phyloP scores from a whole-genome alignment of 179 eudicot species.

The Spinacia oleracea region DNA sequence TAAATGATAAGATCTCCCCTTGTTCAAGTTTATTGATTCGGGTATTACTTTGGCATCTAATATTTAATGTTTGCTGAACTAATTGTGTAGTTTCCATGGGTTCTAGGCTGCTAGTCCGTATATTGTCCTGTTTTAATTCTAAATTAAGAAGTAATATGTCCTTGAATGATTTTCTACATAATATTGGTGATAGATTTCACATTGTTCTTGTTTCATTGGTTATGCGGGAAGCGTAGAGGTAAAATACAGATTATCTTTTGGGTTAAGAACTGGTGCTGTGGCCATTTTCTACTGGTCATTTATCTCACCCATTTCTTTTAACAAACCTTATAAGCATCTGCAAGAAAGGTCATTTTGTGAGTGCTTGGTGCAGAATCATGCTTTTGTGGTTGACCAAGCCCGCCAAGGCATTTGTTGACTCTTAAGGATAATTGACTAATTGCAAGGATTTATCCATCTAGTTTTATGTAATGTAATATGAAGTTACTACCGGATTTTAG shows the following conservation, averaged over 20 bases:
- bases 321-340: neutral
- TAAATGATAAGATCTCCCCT: neutral
- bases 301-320: neutral
- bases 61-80: neutral
- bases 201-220: neutral
- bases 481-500: neutral
- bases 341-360: neutral
- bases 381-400: neutral
- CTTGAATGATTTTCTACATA: neutral
- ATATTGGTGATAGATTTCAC: neutral
- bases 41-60: neutral
- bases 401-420: neutral
- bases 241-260: neutral
- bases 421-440: neutral
- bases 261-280: neutral
- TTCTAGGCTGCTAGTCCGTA: too few relatives aligned
- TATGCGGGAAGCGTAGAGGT: neutral
- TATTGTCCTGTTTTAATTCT: neutral
- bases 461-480: neutral
- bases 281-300: neutral
- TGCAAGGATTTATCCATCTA: neutral
- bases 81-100: neutral
- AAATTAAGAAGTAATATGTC: neutral
- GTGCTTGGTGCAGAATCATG: neutral
- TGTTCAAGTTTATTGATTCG: neutral